Evolutionary conservation across 768 basidiomycete species (phyloP), one percentile per base, ranked within the genome.

Genomic region (Russula vinacea): DNA sequence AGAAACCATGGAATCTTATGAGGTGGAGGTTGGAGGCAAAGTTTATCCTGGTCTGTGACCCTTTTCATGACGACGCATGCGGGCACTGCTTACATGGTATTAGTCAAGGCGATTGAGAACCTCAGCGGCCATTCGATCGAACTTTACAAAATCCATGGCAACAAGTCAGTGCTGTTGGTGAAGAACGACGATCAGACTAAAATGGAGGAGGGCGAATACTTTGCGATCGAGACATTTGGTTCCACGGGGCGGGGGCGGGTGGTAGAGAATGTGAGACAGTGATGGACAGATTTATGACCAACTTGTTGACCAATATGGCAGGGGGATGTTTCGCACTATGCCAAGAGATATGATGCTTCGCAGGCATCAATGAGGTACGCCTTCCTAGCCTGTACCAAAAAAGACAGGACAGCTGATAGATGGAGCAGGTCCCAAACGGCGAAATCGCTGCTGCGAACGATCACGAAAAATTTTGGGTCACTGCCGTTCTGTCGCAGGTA

Each of bases 181-280:
- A 92, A 89, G 74, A 93, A 89, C 62, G 83, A 88, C 37, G 94
- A 97, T 72, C 85, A 88, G 65, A 92, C 90, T 16, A 96, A 92
- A 77, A 99, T 99, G 97, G 97, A 98, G 72, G 97, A 99, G 76
- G 97, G 95, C 45, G 97, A 98, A 71, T 98, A 98, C 73, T 99
- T 92, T 74, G 97, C 97, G 10, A 96, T 99, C 61, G 97, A 99
- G 76, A 99, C 97, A 1, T 99, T 99, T 74, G 97, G 97, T 13
- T 92, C 90, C n/a, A 98, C 96, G 0, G 96, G 97, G 17, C 81
- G 89, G 47, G 97, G 95, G 9, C 81, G 85, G 29, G 92, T 97
- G 24, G 81, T 92, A 17, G 96, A 98, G 71, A 82, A 81, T 65
- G 92, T 92, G 69, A 59, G 67, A 40, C 26, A 9, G 70, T 78